Conservation (phyloP, 371 early-diverging fungal species). For the Mucor lusitanicus region DNA sequence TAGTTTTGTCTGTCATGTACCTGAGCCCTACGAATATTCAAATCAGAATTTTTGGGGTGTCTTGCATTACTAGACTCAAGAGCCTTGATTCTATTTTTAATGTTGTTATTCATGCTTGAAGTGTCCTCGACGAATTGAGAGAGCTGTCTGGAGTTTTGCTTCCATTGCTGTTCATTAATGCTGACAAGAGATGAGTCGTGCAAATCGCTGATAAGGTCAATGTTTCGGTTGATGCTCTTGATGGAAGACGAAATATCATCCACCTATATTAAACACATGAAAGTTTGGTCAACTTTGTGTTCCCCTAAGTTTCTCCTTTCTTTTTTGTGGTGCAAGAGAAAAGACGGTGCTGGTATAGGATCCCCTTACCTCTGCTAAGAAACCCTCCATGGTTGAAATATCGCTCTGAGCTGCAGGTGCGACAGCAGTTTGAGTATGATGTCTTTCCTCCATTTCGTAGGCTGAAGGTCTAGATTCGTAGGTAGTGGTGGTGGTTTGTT, state of each 20-base stretch:
- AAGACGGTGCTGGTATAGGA: not conserved
- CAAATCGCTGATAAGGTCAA: conserved; percentile 60
- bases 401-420: conserved; percentile 18
- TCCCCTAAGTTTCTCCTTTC: conserved; percentile 2
- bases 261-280: conserved; percentile 39
- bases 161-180: conserved; percentile 64
- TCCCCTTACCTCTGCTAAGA: conserved; percentile 22
- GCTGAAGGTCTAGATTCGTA: conserved; percentile 8
- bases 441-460: conserved; percentile 20
- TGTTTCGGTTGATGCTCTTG: conserved; percentile 52
- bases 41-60: conserved; percentile 25
- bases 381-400: conserved; percentile 25
- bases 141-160: conserved; percentile 57
- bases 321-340: not conserved
- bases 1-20: conserved; percentile 7
- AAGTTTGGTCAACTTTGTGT: not conserved
- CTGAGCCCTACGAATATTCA: conserved; percentile 37
- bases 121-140: conserved; percentile 61
- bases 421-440: conserved; percentile 7
- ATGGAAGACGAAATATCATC: conserved; percentile 61
- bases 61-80: conserved; percentile 31
- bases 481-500: not conserved
- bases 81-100: conserved; percentile 61
- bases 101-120: conserved; percentile 50
- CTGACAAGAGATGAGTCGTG: conserved; percentile 65